phyloP scores from a whole-genome alignment of 768 basidiomycete genomes.

The Mrakia hoshinonis region DNA sequence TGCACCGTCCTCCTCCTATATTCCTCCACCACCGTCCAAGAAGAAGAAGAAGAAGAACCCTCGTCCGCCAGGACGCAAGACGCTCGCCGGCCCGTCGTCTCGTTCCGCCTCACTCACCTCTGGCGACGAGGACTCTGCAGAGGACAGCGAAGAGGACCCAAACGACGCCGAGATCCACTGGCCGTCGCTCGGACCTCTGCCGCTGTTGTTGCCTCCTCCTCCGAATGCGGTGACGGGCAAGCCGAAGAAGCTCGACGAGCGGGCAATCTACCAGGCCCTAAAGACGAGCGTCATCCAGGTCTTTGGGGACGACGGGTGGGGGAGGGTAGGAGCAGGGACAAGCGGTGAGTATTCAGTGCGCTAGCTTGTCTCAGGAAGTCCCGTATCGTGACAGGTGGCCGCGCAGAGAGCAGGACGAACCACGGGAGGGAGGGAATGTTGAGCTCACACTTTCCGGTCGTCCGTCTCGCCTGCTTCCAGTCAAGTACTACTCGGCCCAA shows the following conservation, averaged over 20 bases:
- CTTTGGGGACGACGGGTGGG: constrained; percentile 29
- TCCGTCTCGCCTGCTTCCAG: constrained; percentile 43
- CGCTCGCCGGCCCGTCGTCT: background rate
- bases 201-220: constrained; percentile 23
- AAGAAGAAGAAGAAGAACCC: constrained; percentile 7
- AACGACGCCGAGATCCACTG: background rate
- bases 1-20: background rate
- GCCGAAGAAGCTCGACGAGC: constrained; percentile 22
- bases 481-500: constrained; percentile 77
- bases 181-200: constrained; percentile 10
- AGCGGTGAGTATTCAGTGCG: constrained; percentile 17
- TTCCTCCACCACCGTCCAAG: background rate
- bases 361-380: too few species aligned
- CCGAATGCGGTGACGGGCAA: constrained; percentile 20
- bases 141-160: constrained; percentile 12
- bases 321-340: constrained; percentile 13
- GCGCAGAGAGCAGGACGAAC: background rate
- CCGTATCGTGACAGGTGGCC: background rate
- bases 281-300: constrained; percentile 25
- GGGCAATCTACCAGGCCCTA: constrained; percentile 17
- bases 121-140: background rate
- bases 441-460: background rate
- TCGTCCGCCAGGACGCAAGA: background rate
- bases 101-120: background rate
- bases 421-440: background rate